Base-by-base conservation (phyloP, 1,139 yeast species). In the Blastobotrys proliferans region DNA sequence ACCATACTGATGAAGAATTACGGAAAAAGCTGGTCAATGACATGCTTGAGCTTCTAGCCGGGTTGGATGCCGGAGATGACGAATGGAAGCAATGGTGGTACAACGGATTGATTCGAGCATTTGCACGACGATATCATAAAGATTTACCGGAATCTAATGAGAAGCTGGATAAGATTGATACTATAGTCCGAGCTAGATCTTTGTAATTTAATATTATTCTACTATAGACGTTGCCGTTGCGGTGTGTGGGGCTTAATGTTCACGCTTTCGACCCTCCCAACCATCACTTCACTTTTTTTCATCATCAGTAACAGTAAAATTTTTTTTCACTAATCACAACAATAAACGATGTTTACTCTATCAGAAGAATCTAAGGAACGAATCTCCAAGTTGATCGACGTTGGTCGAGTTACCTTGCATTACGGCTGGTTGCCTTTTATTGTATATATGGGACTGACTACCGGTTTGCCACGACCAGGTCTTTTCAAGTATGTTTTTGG, bases 341-440 rank as follows among this genome's bases (percentile, higher is more conserved):
- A 21, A 42, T 56, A 39, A 48, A 68, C 67, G 71, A 60, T 65
- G 38, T 62, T 66, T 48, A 55, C 77, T 59, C 61, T 73, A 35
- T 68, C 73, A 31, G 74, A 70, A 64, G 74, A 70, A 59, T 62
- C 74, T 33, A 40, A 66, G 76, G 98, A 92, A 71, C 87, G 97
- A 70, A 77, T 92, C 65, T 68, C 81, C 65, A 86, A 82, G 66
- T 70, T 88, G 52, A 71, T 88, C 57, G 94, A 85, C 57, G 74
- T 87, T 58, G 82, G 96, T 53, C 85, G 87, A 66, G 83, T 86
- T 45, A 76, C 85, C 60, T 85, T 92, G 48, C 97, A 92, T 70
- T 92, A 88, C 67, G 97, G 97, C 35, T 92, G 95, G 85, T 83
- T 92, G 58, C 98, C 98, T 48, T 84, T 92, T 62, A 83, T 92